Conservation (phyloP, 805 yeast genomes). For the Barnettozyma siamensis region DNA sequence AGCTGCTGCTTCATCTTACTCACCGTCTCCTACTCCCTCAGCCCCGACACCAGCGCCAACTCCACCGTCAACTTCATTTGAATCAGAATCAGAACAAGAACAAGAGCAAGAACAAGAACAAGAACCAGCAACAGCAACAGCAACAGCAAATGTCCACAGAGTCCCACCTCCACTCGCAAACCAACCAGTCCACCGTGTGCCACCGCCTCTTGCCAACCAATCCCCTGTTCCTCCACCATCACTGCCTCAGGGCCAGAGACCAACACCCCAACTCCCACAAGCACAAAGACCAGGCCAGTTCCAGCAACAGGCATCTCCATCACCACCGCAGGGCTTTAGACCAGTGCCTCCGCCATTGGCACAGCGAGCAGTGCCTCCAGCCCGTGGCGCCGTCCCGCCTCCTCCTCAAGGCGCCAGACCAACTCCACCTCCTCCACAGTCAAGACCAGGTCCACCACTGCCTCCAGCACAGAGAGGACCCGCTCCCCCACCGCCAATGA, state of each 20-base stretch:
- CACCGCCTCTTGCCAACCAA: not conserved
- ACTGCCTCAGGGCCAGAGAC: conserved; percentile 23
- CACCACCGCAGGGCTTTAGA: not conserved
- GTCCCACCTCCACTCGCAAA: not conserved
- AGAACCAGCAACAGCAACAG: no score
- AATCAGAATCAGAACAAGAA: conserved; percentile 1
- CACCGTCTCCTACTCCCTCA: conserved; percentile 26
- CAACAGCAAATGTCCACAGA: not conserved
- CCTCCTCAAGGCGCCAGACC: conserved; percentile 10
- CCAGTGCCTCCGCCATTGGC: conserved; percentile 8
- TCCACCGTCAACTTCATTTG: conserved; percentile 12
- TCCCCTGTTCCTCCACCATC: no score
- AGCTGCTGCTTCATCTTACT: conserved; percentile 14
- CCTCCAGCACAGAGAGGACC: conserved; percentile 20
- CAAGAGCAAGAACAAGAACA: no score
- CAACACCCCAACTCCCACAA: conserved; percentile 4
- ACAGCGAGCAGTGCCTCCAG: not conserved
- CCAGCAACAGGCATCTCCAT: not conserved
- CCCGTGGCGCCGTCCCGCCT: conserved; percentile 13
- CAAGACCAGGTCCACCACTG: conserved; percentile 20
- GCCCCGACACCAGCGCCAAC: conserved; percentile 10
- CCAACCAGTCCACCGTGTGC: not conserved
- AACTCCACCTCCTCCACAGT: conserved; percentile 25
- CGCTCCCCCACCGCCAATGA: conserved; percentile 25
- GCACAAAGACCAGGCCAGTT: not conserved